Percentiles rank a stretch among this genome's conserved stretches.
Conservation (phyloP, 352 stramenopile species). For the Labyrinthula sp. region DNA sequence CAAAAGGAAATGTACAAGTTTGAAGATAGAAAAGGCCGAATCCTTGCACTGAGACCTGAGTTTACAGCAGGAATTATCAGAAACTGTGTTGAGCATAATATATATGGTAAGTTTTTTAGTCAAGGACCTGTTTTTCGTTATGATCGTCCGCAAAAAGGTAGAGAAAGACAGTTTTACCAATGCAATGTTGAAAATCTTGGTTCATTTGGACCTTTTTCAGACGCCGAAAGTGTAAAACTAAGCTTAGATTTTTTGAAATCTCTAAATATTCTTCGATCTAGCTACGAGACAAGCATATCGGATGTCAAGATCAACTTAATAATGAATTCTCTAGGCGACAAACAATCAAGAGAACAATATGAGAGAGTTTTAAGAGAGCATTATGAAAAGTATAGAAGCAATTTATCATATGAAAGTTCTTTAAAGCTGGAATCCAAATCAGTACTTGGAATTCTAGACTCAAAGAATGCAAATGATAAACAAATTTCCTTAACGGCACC, state of each 20-base stretch:
- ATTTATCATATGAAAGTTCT: conserved; percentile 9
- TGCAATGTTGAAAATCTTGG: conserved; percentile 16
- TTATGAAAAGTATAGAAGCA: neutral
- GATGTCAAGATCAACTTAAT: too few relatives aligned
- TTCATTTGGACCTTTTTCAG: neutral
- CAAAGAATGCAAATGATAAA: conserved; percentile 8
- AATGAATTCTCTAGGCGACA: conserved; percentile 23
- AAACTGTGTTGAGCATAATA: neutral
- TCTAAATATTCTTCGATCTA: conserved; percentile 3
- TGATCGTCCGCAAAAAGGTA: conserved; percentile 19
- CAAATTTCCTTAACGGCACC: conserved; percentile 8
- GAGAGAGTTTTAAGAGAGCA: neutral
- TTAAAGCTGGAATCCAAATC: neutral
- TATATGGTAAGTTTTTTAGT: conserved; percentile 6
- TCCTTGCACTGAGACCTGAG: conserved; percentile 7
- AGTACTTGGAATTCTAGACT: conserved; percentile 22
- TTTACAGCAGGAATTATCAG: conserved; percentile 14
- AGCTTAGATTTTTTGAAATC: conserved; percentile 12
- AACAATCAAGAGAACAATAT: conserved; percentile 6
- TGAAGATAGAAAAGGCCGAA: neutral
- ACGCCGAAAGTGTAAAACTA: conserved; percentile 9
- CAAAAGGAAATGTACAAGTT: conserved; percentile 28
- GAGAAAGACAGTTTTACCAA: conserved; percentile 23
- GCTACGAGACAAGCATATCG: too few relatives aligned
- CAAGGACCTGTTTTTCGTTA: conserved; percentile 25